Evolutionary conservation across 1,284 basidiomycete species (phyloP).

Genomic region (Rhodotorula mucilaginosa): DNA sequence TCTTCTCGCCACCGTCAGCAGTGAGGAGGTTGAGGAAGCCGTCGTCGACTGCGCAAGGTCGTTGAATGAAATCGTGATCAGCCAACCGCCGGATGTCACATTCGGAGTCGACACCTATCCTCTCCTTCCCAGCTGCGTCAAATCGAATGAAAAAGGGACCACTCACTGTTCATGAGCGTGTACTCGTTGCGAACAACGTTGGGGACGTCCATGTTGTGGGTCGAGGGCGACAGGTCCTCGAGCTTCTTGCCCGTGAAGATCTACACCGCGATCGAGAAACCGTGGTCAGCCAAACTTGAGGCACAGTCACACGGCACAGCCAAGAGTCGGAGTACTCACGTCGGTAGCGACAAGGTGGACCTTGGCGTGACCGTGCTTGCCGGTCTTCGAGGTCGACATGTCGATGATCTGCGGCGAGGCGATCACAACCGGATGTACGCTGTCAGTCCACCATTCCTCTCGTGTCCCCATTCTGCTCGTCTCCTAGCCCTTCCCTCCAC

Average conservation of each 20-base stretch:
- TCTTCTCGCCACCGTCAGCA: slow-evolving; percentile 78
- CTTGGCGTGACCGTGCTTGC: slow-evolving; percentile 97
- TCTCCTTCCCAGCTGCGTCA: too few species aligned
- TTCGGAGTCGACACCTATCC: too few species aligned
- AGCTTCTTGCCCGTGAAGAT: slow-evolving; percentile 96
- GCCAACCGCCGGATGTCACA: too few species aligned
- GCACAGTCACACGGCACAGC: too few species aligned
- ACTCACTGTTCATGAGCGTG: slow-evolving; percentile 67
- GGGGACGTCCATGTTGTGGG: slow-evolving; percentile 99
- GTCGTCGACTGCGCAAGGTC: slow-evolving; percentile 43
- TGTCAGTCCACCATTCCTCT: too few species aligned
- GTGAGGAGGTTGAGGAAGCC: slow-evolving; percentile 93
- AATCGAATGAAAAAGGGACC: too few species aligned
- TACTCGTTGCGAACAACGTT: slow-evolving; percentile 89
- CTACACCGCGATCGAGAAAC: slow-evolving; percentile 51
- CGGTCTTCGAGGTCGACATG: slow-evolving; percentile 99
- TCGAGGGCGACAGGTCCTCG: slow-evolving; percentile 98
- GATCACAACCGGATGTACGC: too few species aligned
- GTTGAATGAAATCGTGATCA: too few species aligned
- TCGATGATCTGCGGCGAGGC: slow-evolving; percentile 64
- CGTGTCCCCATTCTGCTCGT: too few species aligned
- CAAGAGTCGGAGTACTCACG: slow-evolving; percentile 58
- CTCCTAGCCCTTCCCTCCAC: too few species aligned
- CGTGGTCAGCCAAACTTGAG: not conserved
- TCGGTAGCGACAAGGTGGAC: slow-evolving; percentile 96